These are phyloP conservation scores for Colletotrichum sp. DNA, from an alignment of 2,329 filamentous ascomycete species.

Conservation along the genomic window DNA sequence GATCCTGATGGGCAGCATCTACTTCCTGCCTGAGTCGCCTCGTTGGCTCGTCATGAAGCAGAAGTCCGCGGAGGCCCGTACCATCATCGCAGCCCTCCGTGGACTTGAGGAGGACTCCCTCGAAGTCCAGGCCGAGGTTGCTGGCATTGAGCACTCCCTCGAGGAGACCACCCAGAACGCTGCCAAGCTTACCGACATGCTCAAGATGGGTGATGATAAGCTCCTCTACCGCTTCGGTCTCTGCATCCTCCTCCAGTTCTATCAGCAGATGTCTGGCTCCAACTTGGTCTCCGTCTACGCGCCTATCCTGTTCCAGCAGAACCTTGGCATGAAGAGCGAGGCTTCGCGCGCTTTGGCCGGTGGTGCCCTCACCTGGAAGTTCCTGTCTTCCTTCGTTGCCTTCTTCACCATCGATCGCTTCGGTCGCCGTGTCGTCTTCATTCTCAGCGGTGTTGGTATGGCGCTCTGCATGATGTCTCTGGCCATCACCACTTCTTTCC, in stretches of 20 bases:
- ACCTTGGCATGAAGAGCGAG: conserved; percentile 42
- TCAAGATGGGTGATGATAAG: conserved; percentile 55
- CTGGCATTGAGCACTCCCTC: conserved; percentile 52
- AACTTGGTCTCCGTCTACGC: conserved; percentile 43
- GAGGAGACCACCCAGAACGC: conserved; percentile 43
- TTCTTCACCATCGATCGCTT: conserved; percentile 57
- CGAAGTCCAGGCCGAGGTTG: conserved; percentile 55
- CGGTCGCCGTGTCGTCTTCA: conserved; percentile 55
- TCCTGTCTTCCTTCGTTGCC: conserved; percentile 53
- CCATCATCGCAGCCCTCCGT: conserved; percentile 44
- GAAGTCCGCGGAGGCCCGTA: conserved; percentile 33
- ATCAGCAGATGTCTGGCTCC: conserved; percentile 36
- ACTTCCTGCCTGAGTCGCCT: conserved; percentile 36
- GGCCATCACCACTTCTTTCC: conserved; percentile 55
- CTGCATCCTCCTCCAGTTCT: conserved; percentile 57
- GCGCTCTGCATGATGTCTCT: conserved; percentile 58
- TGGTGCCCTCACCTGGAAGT: conserved; percentile 61
- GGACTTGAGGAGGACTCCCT: conserved; percentile 52
- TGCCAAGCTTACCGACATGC: conserved; percentile 45
- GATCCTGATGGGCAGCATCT: conserved; percentile 36
- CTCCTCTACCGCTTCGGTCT: conserved; percentile 51
- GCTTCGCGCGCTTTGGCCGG: conserved; percentile 46
- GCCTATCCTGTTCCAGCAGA: conserved; percentile 43
- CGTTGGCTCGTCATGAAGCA: conserved; percentile 36
- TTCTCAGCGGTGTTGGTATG: conserved; percentile 58